Conservation (phyloP, 306 rosid genomes). For the Citrullus colocynthis region DNA sequence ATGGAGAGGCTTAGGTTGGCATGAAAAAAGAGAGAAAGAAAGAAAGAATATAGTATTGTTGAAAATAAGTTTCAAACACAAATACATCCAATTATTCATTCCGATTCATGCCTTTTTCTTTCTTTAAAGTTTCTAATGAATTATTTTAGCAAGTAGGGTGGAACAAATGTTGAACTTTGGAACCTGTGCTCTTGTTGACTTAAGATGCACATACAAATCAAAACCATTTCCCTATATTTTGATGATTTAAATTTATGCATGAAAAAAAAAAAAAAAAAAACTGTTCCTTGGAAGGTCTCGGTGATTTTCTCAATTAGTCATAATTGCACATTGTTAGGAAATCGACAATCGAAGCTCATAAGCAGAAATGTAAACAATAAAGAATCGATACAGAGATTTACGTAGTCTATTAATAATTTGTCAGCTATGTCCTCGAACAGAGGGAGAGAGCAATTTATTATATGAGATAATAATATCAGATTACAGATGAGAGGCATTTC, state of each 20-base stretch:
- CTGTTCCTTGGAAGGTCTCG: neutral
- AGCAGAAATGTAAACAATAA: too few relatives aligned
- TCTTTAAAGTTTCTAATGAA: neutral
- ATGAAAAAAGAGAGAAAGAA: too few relatives aligned
- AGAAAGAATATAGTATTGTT: neutral
- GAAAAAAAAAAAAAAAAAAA: neutral
- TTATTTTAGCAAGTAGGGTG: neutral
- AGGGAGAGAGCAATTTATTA: too few relatives aligned
- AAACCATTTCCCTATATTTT: neutral
- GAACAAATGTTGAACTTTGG: slow-evolving; percentile 2
- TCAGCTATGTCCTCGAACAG: too few relatives aligned
- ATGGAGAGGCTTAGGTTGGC: neutral
- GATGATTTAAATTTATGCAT: neutral
- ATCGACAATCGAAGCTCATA: too few relatives aligned
- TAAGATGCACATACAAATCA: neutral
- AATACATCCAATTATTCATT: neutral
- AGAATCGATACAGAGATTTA: too few relatives aligned
- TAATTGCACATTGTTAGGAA: neutral
- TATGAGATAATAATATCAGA: too few relatives aligned
- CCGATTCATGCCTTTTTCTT: neutral
- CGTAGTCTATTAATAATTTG: too few relatives aligned
- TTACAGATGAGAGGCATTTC: too few relatives aligned
- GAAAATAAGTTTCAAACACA: neutral
- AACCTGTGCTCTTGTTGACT: neutral
- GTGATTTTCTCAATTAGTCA: neutral